Evolutionary conservation across 2,329 filamentous ascomycete species (phyloP), one percentile per base, ranked within the genome.

Genomic region (Scytalidium sp.): DNA sequence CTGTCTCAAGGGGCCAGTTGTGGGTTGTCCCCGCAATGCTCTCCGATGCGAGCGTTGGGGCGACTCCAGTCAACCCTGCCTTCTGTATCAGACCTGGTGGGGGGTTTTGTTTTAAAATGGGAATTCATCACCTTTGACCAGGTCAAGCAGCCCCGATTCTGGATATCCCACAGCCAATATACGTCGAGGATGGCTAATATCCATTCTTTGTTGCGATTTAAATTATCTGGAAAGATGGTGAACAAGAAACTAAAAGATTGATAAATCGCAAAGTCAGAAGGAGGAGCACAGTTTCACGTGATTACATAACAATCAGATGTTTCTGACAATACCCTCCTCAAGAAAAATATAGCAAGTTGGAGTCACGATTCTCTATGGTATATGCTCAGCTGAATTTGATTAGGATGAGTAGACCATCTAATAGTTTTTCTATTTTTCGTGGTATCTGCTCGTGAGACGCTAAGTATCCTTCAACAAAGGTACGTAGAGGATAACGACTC

Each of bases 11-110:
- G 8, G 67, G 51, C 25, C 84, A 73, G 41, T 68, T 64, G 59
- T 86, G 83, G 15, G 83, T 82, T 27, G 74, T 76, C 21, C 84
- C 84, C 1, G 84, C 83, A 66, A 66, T 41, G 68, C 50, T 45
- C 19, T 53, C 43, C 39, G 60, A 23, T 67, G 67, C 23, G 69
- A 77, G 19, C 63, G 61, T 49, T 19, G 63, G 61, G 13, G 54
- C n/a, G 3, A 67, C 67, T 45, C 79, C 79, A 1, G 79, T 81
- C 46, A 84, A 72, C 45, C 79, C 80, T 83, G 41, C 32, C n/a
- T 43, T 29, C 51, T 41, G 43, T 47, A 49, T 50, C 43, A 54
- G 55, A 13, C 21, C 50, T 41, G 25, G 41, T 49, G 43, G 40
- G 17, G 29, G 8, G 19, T n/a, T 5, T 22, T 13, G 19, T 15